These are phyloP conservation scores for Artemisia annua DNA, from an alignment of 129 eudicot genomes.

Conservation along the genomic window DNA sequence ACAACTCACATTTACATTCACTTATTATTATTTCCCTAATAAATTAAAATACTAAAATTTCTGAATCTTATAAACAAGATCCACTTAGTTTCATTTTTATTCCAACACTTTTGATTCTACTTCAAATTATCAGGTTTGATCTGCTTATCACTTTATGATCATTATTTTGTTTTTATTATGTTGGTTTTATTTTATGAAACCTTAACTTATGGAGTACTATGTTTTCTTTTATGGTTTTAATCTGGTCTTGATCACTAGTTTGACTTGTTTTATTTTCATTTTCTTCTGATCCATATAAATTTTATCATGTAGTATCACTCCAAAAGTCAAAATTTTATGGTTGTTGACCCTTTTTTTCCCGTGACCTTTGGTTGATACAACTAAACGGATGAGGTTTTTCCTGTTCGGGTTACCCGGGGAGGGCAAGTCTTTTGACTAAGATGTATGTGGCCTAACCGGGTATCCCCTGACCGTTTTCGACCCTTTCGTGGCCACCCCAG, in stretches of 20 bases:
- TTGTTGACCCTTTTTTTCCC: background rate
- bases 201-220: conserved; percentile 6
- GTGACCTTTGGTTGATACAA: background rate
- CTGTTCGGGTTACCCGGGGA: too few relatives aligned
- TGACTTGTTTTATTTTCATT: too few relatives aligned
- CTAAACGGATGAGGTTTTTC: background rate
- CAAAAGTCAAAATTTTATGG: conserved; percentile 3
- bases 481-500: too few relatives aligned
- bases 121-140: conserved; percentile 33
- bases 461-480: too few relatives aligned
- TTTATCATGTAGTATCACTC: background rate
- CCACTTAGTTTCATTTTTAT: conserved; percentile 1
- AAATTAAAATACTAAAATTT: too few relatives aligned
- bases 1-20: too few relatives aligned
- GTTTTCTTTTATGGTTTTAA: conserved; percentile 9
- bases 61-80: too few relatives aligned
- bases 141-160: conserved; percentile 8
- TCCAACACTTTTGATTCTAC: conserved; percentile 14
- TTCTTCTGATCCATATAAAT: too few relatives aligned
- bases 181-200: conserved; percentile 5
- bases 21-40: too few relatives aligned
- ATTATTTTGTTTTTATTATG: background rate
- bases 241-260: too few relatives aligned
- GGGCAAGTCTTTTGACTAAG: too few relatives aligned
- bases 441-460: too few relatives aligned